phyloP scores from a whole-genome alignment of 176 grass and related monocot genomes.

The Carex pumila region DNA sequence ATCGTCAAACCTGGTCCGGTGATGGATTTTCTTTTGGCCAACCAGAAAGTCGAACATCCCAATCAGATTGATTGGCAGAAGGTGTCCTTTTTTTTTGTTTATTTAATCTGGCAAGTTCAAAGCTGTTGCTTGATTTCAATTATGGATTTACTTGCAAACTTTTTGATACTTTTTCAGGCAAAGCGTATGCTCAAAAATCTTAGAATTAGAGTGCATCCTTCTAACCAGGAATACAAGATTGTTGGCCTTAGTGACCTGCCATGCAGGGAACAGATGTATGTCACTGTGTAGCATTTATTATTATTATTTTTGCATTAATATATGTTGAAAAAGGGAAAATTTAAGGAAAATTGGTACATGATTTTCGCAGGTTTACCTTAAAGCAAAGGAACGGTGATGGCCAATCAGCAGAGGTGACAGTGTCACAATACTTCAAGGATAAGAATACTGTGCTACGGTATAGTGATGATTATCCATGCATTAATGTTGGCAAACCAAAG shows the following conservation, averaged over 20 bases:
- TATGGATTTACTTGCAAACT: neutral
- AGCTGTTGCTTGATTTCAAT: neutral
- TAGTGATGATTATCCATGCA: slow-evolving; percentile 63
- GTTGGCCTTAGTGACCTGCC: slow-evolving; percentile 61
- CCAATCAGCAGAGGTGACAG: slow-evolving; percentile 35
- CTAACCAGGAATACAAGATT: slow-evolving; percentile 69
- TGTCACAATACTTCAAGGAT: slow-evolving; percentile 69
- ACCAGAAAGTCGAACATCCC: slow-evolving; percentile 60
- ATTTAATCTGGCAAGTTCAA: neutral
- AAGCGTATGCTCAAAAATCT: slow-evolving; percentile 66
- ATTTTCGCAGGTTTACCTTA: slow-evolving; percentile 41
- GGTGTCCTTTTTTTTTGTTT: slow-evolving; percentile 22
- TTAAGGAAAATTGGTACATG: neutral
- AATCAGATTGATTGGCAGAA: slow-evolving; percentile 66
- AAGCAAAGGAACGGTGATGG: slow-evolving; percentile 44
- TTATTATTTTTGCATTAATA: neutral
- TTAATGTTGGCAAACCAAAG: slow-evolving; percentile 94
- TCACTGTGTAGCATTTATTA: neutral
- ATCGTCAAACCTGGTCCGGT: slow-evolving; percentile 88
- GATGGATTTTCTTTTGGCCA: slow-evolving; percentile 66
- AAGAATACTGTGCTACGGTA: slow-evolving; percentile 51
- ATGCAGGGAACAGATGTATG: neutral
- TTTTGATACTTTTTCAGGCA: slow-evolving; percentile 31
- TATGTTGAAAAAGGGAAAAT: neutral
- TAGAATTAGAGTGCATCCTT: slow-evolving; percentile 43